Percentiles rank a stretch among this genome's conserved stretches.
Evolutionary conservation across 1,139 yeast genomes (phyloP).

Genomic region (Lodderomyces parapsilosis): DNA sequence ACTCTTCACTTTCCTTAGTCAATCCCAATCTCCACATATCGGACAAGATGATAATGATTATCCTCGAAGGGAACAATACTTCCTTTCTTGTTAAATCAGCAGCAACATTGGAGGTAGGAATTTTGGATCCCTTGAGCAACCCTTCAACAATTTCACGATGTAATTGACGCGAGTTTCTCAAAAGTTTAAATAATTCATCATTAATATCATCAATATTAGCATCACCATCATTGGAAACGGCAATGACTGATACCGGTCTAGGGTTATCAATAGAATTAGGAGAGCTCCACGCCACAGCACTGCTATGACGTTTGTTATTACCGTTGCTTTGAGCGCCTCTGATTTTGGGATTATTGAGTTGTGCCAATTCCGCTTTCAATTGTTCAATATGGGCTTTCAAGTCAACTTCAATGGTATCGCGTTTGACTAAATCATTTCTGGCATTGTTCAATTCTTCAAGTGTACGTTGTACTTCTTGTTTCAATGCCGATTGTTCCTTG

Average conservation of each 20-base stretch:
- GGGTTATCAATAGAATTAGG: conserved; percentile 34
- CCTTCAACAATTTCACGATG: conserved; percentile 89
- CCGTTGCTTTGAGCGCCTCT: conserved; percentile 26
- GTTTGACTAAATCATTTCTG: conserved; percentile 59
- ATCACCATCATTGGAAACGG: conserved; percentile 54
- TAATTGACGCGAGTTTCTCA: conserved; percentile 77
- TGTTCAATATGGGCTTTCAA: conserved; percentile 68
- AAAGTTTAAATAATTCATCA: conserved; percentile 66
- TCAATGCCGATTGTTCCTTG: conserved; percentile 62
- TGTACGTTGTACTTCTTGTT: conserved; percentile 60
- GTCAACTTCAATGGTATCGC: conserved; percentile 67
- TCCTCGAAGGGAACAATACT: conserved; percentile 94
- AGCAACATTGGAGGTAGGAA: conserved; percentile 83
- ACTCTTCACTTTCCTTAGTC: conserved; percentile 87
- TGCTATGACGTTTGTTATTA: conserved; percentile 39
- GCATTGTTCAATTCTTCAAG: conserved; percentile 64
- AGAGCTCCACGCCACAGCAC: conserved; percentile 39
- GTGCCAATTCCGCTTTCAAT: conserved; percentile 63
- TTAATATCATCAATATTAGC: conserved; percentile 67
- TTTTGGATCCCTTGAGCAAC: conserved; percentile 79
- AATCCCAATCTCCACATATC: conserved; percentile 99
- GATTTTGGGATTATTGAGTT: conserved; percentile 40
- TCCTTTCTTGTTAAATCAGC: conserved; percentile 85
- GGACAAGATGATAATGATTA: conserved; percentile 83
- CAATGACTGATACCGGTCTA: conserved; percentile 60